phyloP scores from a whole-genome alignment of 208 protist genomes.

The Trypanosoma scelopori region DNA sequence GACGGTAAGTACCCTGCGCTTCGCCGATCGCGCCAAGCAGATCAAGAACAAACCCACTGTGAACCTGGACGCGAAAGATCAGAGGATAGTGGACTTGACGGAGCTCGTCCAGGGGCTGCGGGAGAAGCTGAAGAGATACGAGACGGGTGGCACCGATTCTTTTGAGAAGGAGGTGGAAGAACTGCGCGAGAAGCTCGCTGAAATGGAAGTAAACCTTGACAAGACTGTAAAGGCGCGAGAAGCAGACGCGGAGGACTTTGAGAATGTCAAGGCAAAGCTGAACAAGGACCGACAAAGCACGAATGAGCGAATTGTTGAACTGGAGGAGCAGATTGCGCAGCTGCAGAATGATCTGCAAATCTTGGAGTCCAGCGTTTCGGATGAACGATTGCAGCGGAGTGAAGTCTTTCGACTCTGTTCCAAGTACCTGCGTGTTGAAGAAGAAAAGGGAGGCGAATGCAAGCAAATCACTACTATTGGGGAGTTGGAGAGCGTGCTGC shows the following conservation, averaged over 20 bases:
- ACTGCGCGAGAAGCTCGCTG: conserved; percentile 62
- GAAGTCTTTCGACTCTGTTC: conserved; percentile 61
- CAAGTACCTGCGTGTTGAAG: conserved; percentile 41
- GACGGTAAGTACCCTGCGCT: conserved; percentile 87
- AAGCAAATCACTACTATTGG: conserved; percentile 35
- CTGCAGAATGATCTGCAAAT: conserved; percentile 75
- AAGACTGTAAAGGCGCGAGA: conserved; percentile 66
- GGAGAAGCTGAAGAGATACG: conserved; percentile 81
- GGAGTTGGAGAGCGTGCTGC: conserved; percentile 52
- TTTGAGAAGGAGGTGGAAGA: conserved; percentile 68
- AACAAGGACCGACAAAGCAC: conserved; percentile 46
- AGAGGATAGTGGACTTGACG: conserved; percentile 81
- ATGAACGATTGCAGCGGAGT: conserved; percentile 44
- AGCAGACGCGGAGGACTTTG: conserved; percentile 76
- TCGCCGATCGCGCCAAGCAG: conserved; percentile 89
- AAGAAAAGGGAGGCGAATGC: conserved; percentile 27
- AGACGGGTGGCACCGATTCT: conserved; percentile 59
- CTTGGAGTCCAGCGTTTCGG: conserved; percentile 43
- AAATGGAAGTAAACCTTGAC: conserved; percentile 76
- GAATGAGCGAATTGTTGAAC: conserved; percentile 32
- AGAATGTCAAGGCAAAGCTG: conserved; percentile 45
- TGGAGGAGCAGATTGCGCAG: conserved; percentile 64
- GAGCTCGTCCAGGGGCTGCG: conserved; percentile 72
- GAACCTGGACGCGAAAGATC: conserved; percentile 90
- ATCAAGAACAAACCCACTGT: conserved; percentile 93